phyloP scores from a whole-genome alignment of 2,329 filamentous ascomycete genomes.

The Trichoderma oligosporum region DNA sequence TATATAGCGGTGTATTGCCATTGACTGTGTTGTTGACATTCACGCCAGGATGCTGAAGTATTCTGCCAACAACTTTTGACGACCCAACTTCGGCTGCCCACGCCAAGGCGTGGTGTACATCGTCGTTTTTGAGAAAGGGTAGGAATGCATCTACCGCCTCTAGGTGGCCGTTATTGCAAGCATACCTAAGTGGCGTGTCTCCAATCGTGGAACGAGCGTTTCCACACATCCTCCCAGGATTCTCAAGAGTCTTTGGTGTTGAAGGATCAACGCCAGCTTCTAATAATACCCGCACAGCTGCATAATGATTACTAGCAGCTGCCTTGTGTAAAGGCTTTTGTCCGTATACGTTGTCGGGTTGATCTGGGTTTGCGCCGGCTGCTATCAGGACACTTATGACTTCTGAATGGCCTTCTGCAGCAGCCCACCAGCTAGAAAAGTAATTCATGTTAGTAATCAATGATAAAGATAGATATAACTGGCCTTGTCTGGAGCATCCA shows the following conservation, averaged over 20 bases:
- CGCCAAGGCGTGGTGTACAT: slow-evolving; percentile 28
- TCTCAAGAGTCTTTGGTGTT: slow-evolving; percentile 26
- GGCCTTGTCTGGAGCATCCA: neutral
- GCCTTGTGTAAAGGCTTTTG: slow-evolving; percentile 36
- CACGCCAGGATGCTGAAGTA: slow-evolving; percentile 32
- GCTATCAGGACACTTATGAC: slow-evolving; percentile 24
- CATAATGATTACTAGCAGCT: slow-evolving; percentile 30
- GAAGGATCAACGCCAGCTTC: slow-evolving; percentile 35
- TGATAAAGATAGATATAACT: no score
- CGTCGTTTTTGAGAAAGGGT: slow-evolving; percentile 24
- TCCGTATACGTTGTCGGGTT: slow-evolving; percentile 24
- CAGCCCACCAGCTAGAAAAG: slow-evolving; percentile 26
- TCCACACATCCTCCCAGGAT: neutral
- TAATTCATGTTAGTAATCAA: neutral
- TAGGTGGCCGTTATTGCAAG: slow-evolving; percentile 28
- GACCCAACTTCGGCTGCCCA: slow-evolving; percentile 26
- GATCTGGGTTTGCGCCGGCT: slow-evolving; percentile 28
- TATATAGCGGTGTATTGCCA: slow-evolving; percentile 26
- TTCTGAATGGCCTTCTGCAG: slow-evolving; percentile 23
- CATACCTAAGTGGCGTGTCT: slow-evolving; percentile 32
- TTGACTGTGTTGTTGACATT: slow-evolving; percentile 30
- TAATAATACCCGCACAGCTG: slow-evolving; percentile 31
- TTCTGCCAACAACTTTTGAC: slow-evolving; percentile 25
- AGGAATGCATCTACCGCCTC: slow-evolving; percentile 29
- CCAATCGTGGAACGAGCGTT: slow-evolving; percentile 21